Conservation (phyloP, 2,329 filamentous ascomycete species). For the Teratosphaeria pseudoeucalypti region DNA sequence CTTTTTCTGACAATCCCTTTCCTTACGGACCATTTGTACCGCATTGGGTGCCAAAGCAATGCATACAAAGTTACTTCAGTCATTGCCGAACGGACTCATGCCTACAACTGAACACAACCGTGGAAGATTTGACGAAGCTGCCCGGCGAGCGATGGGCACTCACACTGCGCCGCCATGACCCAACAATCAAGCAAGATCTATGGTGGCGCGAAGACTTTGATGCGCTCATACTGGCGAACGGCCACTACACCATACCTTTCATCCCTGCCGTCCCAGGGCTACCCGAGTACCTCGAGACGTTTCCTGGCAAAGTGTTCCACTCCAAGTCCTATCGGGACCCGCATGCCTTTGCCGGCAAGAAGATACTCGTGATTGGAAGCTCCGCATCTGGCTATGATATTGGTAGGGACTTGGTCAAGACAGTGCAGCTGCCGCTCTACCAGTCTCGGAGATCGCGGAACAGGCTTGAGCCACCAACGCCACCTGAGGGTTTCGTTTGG, state of each 20-base stretch:
- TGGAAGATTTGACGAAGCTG: not conserved
- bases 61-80: not conserved
- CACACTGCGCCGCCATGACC: not conserved
- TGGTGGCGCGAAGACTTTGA: not conserved
- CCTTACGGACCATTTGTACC: constrained; percentile 47
- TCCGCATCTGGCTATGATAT: constrained; percentile 26
- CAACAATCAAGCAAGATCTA: not conserved
- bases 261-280: not conserved
- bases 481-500: constrained; percentile 42
- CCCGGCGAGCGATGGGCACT: not conserved
- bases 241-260: not conserved
- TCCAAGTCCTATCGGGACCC: not conserved
- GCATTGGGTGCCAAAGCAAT: constrained; percentile 23
- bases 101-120: not conserved
- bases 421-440: constrained; percentile 34
- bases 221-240: not conserved
- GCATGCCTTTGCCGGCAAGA: constrained; percentile 5
- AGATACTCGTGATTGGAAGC: constrained; percentile 22
- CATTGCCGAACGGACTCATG: not conserved
- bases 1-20: constrained; percentile 43
- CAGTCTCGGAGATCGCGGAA: constrained; percentile 42
- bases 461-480: constrained; percentile 41
- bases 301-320: not conserved
- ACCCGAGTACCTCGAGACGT: not conserved
- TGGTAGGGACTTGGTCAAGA: constrained; percentile 14